These are phyloP conservation scores for Plasmodium reichenowi DNA, from an alignment of 169 alveolate species.

Conservation along the genomic window DNA sequence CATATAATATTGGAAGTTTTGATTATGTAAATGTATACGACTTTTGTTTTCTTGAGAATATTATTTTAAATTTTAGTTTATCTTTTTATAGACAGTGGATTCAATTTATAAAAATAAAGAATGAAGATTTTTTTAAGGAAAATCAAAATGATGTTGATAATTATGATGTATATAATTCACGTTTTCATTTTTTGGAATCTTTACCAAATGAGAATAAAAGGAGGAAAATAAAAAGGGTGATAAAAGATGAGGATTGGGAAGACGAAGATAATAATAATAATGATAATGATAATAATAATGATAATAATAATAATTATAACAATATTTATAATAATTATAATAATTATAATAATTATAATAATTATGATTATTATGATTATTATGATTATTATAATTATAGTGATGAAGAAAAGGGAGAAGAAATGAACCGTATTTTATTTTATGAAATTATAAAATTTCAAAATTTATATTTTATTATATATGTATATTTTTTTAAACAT, in stretches of 20 bases:
- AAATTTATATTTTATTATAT: conserved; percentile 20
- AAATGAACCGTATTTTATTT: neutral
- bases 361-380: neutral
- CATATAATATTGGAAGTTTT: conserved; percentile 29
- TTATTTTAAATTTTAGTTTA: conserved; percentile 46
- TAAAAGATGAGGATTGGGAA: neutral
- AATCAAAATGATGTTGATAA: neutral
- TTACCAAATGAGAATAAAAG: neutral
- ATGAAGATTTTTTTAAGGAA: conserved; percentile 16
- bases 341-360: neutral
- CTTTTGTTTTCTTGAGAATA: conserved; percentile 32
- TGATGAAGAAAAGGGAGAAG: neutral
- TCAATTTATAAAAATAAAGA: conserved; percentile 17
- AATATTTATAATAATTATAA: neutral
- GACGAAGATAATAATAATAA: neutral
- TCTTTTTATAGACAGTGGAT: conserved; percentile 37
- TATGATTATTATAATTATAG: neutral
- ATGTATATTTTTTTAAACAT: conserved; percentile 16
- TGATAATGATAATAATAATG: neutral
- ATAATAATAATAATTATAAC: no score
- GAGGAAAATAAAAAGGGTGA: neutral
- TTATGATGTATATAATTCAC: neutral
- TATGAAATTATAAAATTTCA: conserved; percentile 28
- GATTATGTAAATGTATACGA: conserved; percentile 46
- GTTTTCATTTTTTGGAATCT: neutral